Evolutionary conservation across 805 yeast species (phyloP).

Genomic region (Blastobotrys terrestris): DNA sequence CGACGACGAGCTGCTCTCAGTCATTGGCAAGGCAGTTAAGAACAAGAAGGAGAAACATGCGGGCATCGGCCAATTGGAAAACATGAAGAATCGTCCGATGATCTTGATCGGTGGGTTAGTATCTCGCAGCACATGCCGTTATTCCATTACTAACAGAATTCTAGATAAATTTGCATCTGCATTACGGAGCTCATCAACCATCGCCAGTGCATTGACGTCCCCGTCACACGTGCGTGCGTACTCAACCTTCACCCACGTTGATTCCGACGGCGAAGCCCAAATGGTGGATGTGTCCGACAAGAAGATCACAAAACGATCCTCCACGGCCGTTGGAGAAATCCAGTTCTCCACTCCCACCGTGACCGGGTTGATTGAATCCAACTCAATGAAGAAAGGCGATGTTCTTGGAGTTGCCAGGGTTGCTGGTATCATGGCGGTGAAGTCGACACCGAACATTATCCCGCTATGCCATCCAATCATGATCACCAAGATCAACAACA

Average conservation of each 20-base stretch:
- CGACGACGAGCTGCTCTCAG: conserved; percentile 34
- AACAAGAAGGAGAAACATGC: conserved; percentile 47
- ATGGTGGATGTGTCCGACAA: conserved; percentile 48
- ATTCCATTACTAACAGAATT: neutral
- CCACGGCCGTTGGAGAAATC: conserved; percentile 41
- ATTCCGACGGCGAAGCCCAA: conserved; percentile 37
- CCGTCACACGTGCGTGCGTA: neutral
- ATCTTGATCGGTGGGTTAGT: conserved; percentile 48
- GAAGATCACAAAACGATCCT: conserved; percentile 35
- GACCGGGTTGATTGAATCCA: conserved; percentile 30
- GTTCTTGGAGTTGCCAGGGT: conserved; percentile 43
- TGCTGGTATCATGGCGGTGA: conserved; percentile 49
- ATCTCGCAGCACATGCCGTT: neutral
- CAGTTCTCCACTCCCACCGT: conserved; percentile 34
- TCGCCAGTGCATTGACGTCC: too few relatives aligned
- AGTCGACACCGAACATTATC: conserved; percentile 40
- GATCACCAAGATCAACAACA: conserved; percentile 37
- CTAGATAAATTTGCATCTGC: neutral
- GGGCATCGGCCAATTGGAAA: conserved; percentile 41
- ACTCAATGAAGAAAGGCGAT: conserved; percentile 46
- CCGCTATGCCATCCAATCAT: conserved; percentile 47
- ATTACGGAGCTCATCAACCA: neutral
- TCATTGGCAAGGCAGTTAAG: conserved; percentile 42
- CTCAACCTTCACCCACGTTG: conserved; percentile 34
- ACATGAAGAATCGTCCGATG: conserved; percentile 49